Conservation (phyloP, 257 asterid genomes). For the Paraleonurus japonicus region DNA sequence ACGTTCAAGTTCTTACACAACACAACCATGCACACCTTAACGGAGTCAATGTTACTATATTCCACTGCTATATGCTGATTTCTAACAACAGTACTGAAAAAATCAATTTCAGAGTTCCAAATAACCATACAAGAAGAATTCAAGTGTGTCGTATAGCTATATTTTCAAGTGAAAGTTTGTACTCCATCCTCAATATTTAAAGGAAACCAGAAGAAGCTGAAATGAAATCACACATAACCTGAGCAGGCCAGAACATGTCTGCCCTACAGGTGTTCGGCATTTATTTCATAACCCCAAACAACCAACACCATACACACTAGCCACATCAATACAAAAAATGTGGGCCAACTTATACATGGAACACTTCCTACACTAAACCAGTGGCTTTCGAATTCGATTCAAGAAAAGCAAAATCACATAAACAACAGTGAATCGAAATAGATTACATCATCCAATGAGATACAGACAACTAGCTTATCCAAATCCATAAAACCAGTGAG, state of each 20-base stretch:
- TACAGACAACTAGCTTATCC: conserved; percentile 8
- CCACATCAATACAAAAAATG: neutral
- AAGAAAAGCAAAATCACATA: neutral
- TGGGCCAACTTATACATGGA: too few species aligned
- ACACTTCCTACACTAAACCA: neutral
- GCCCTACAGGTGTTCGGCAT: neutral
- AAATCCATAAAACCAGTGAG: neutral
- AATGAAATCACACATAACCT: conserved; percentile 2
- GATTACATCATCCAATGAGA: neutral
- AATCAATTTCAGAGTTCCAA: neutral
- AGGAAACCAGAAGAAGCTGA: neutral
- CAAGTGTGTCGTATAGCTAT: neutral
- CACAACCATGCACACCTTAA: neutral
- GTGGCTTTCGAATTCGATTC: neutral
- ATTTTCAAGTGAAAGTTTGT: neutral
- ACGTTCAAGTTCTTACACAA: neutral
- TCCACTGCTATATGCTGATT: neutral
- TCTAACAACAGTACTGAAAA: neutral
- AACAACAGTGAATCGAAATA: neutral
- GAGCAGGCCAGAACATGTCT: conserved; percentile 6
- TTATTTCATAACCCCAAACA: neutral
- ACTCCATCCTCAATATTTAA: neutral
- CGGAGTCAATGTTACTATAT: neutral
- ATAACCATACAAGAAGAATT: neutral
- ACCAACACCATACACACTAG: neutral